Conservation (phyloP, 495 filamentous ascomycete genomes). For the Penicillium salamii region DNA sequence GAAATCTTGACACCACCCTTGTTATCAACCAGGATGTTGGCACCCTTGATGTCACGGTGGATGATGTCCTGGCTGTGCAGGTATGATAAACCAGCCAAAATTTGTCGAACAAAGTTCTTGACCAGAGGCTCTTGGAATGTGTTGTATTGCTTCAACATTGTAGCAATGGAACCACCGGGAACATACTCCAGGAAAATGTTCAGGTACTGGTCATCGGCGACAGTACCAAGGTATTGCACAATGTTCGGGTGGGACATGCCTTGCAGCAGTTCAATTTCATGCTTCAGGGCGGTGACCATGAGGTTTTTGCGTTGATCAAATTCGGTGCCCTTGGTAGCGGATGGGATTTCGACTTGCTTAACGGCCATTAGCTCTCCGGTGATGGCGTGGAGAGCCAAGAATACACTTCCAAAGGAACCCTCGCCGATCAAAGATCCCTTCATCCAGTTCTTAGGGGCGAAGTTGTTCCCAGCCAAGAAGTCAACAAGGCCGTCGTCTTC, state of each 20-base stretch:
- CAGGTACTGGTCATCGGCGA: conserved; percentile 83
- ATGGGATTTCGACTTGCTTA: conserved; percentile 95
- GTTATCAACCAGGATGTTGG: conserved; percentile 98
- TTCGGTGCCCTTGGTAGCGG: conserved; percentile 69
- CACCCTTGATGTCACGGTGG: conserved; percentile 97
- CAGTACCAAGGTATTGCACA: conserved; percentile 94
- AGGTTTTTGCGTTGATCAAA: conserved; percentile 89
- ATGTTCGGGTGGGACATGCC: conserved; percentile 97
- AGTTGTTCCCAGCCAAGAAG: conserved; percentile 87
- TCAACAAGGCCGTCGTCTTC: conserved; percentile 73
- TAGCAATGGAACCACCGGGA: conserved; percentile 92
- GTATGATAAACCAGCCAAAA: conserved; percentile 90
- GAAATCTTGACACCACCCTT: conserved; percentile 99
- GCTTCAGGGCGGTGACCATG: conserved; percentile 96
- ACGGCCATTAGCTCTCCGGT: conserved; percentile 98
- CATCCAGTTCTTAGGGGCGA: conserved; percentile 98
- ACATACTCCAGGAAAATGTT: conserved; percentile 99
- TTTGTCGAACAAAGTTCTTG: conserved; percentile 95
- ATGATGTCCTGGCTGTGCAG: conserved; percentile 95
- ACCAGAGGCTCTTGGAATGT: conserved; percentile 90
- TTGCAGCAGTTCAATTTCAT: conserved; percentile 90
- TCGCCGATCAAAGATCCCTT: conserved; percentile 96
- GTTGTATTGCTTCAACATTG: conserved; percentile 97
- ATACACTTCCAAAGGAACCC: conserved; percentile 95
- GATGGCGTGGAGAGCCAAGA: conserved; percentile 92